Evolutionary conservation across 108 stramenopile genomes (phyloP).

Genomic region (Nannochloropsis salina): DNA sequence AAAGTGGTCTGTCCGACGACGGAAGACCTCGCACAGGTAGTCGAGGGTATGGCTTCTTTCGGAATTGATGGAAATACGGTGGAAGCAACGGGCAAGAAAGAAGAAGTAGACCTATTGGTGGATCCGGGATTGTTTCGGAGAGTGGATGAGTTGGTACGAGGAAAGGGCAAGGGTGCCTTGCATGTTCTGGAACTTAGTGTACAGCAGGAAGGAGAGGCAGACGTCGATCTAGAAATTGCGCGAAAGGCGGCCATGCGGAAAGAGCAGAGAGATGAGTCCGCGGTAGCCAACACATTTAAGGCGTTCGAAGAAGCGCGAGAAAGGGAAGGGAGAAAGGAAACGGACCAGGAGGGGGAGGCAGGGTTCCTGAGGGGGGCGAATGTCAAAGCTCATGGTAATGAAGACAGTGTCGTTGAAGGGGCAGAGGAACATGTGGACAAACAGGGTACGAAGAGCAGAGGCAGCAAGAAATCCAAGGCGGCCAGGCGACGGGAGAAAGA

Average conservation of each 20-base stretch:
- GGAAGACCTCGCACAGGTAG: slow-evolving; percentile 27
- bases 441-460: slow-evolving; percentile 24
- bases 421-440: slow-evolving; percentile 22
- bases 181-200: slow-evolving; percentile 44
- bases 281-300: not conserved
- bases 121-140: slow-evolving; percentile 44
- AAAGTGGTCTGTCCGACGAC: slow-evolving; percentile 48
- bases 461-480: slow-evolving; percentile 29
- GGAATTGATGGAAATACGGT: slow-evolving; percentile 70
- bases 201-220: slow-evolving; percentile 44
- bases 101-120: slow-evolving; percentile 39
- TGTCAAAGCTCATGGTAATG: not conserved
- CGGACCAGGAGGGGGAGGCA: not conserved
- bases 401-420: not conserved
- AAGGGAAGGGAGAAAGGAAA: slow-evolving; percentile 10
- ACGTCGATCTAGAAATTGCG: slow-evolving; percentile 41
- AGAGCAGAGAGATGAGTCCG: slow-evolving; percentile 20
- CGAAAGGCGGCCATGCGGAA: slow-evolving; percentile 31
- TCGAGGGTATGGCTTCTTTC: slow-evolving; percentile 51
- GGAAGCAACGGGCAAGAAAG: slow-evolving; percentile 63
- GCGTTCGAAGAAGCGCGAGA: not conserved
- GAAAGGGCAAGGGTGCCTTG: slow-evolving; percentile 19
- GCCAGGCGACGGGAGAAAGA: slow-evolving; percentile 37
- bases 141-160: slow-evolving; percentile 39
- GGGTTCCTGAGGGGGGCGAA: not conserved